Base-by-base conservation (phyloP, 2,329 filamentous ascomycete genomes). In the Mollisia scopiformis region DNA sequence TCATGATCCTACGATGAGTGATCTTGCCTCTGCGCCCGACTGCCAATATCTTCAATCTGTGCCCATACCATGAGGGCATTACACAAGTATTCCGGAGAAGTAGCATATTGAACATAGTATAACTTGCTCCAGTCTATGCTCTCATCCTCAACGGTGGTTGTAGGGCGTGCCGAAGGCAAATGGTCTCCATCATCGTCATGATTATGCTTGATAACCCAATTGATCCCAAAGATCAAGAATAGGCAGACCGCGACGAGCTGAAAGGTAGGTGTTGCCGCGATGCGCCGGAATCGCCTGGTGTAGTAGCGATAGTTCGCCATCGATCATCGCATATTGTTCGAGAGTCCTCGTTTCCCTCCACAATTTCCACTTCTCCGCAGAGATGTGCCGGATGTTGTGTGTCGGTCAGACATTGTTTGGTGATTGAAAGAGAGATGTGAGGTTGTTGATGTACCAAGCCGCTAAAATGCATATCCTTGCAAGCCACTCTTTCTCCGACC, bases 1-100 rank as follows among this genome's bases (percentile, higher is more conserved):
- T 2, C 1, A 19, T 43, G 23, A n/a, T n/a, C n/a, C n/a, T n/a
- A n/a, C n/a, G n/a, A n/a, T n/a, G n/a, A n/a, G n/a, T n/a, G 39
- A 21, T 35, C 28, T 25, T 51, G 60, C 68, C 63, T 66, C 66
- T 68, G 64, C 13, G 68, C 70, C n/a, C 62, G 59, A 58, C 63
- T 70, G 8, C 68, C 69, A 43, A 70, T 69, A 23, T 63, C 59
- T 57, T 72, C 70, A n/a, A 72, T 67, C 35, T 67, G 53, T 46
- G 61, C 63, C 69, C 69, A 72, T 8, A 69, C 53, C 69, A 71
- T 66, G 2, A 72, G 52, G 23, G 70, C 68, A 63, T 67, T 69
- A 52, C 70, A 72, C 2, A 72, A 57, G 30, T 68, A 66, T 55
- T 71, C 67, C 11, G 66, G 65, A 1, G 64, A 63, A 14, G 69